Evolutionary conservation across 2,329 filamentous ascomycete species (phyloP).

Genomic region (Trichophaea hybrida): DNA sequence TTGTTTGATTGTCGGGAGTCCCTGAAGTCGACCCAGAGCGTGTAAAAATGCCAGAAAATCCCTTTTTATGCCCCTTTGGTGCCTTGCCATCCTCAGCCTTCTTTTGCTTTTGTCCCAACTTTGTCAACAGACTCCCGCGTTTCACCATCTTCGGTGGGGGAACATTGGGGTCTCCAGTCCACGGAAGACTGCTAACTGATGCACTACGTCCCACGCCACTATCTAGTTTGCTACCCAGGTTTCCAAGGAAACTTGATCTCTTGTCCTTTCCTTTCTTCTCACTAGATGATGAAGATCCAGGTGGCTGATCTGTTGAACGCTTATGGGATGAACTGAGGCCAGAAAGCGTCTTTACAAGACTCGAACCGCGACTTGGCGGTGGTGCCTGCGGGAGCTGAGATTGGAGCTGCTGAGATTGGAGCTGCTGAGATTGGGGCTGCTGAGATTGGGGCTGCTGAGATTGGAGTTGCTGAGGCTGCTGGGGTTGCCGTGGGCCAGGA

Average conservation of each 20-base stretch:
- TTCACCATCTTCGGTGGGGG: neutral
- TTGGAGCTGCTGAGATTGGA: neutral
- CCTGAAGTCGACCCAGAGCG: neutral
- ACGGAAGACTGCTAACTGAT: neutral
- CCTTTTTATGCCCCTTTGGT: constrained; percentile 19
- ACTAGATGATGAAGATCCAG: neutral
- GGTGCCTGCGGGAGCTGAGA: constrained; percentile 7
- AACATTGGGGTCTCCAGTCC: neutral
- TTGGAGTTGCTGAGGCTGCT: neutral
- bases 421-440: neutral
- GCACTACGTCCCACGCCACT: neutral
- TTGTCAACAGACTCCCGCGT: neutral
- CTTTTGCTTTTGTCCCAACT: constrained; percentile 10
- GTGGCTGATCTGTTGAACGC: neutral
- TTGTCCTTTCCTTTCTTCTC: neutral
- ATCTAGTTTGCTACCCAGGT: constrained; percentile 5
- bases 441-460: constrained; percentile 1
- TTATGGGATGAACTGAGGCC: neutral
- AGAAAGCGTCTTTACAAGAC: neutral
- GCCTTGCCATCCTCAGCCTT: constrained; percentile 1
- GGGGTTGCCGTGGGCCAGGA: neutral
- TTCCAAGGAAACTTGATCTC: constrained; percentile 15
- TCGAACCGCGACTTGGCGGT: neutral
- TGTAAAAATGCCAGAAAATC: constrained; percentile 15
- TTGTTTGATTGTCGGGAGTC: constrained; percentile 6